Evolutionary conservation across 2,329 filamentous ascomycete genomes (phyloP).

Genomic region (Arthrobotrys musiformis): DNA sequence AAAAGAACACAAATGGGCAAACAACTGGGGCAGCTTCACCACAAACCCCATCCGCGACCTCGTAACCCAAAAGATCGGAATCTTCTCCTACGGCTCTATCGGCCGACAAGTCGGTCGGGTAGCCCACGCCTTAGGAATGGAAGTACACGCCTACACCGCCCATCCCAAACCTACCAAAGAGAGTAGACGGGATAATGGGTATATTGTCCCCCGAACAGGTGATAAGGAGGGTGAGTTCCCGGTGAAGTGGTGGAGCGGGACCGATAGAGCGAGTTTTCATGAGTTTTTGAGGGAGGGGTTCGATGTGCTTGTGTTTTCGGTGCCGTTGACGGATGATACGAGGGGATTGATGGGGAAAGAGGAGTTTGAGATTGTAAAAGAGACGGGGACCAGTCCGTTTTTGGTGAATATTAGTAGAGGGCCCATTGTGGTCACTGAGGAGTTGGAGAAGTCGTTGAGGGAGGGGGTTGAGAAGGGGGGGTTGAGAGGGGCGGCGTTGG

Average conservation of each 20-base stretch:
- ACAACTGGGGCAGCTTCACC: conserved; percentile 37
- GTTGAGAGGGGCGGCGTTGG: conserved; percentile 75
- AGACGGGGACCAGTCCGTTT: conserved; percentile 67
- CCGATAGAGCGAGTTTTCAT: conserved; percentile 61
- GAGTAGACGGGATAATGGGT: conserved; percentile 72
- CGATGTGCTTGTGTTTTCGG: conserved; percentile 68
- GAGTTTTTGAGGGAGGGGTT: conserved; percentile 63
- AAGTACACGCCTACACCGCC: conserved; percentile 79
- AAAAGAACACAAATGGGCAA: conserved; percentile 53
- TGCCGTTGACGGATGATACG: conserved; percentile 68
- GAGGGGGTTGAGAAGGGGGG: conserved; percentile 64
- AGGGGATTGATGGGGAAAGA: conserved; percentile 66
- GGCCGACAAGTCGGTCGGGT: conserved; percentile 70
- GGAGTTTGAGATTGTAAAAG: conserved; percentile 66
- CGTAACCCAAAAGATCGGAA: conserved; percentile 56
- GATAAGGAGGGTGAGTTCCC: conserved; percentile 68
- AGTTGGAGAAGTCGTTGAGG: conserved; percentile 72
- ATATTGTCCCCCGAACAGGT: conserved; percentile 74
- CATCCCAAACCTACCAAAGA: conserved; percentile 74
- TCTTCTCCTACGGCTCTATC: conserved; percentile 69
- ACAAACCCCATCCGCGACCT: conserved; percentile 46
- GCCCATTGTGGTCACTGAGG: conserved; percentile 71
- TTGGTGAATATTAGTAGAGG: conserved; percentile 79
- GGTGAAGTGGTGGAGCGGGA: conserved; percentile 67
- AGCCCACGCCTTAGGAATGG: conserved; percentile 74